These are phyloP conservation scores for Suillus brevipes DNA, from an alignment of 768 basidiomycete genomes.

Conservation along the genomic window DNA sequence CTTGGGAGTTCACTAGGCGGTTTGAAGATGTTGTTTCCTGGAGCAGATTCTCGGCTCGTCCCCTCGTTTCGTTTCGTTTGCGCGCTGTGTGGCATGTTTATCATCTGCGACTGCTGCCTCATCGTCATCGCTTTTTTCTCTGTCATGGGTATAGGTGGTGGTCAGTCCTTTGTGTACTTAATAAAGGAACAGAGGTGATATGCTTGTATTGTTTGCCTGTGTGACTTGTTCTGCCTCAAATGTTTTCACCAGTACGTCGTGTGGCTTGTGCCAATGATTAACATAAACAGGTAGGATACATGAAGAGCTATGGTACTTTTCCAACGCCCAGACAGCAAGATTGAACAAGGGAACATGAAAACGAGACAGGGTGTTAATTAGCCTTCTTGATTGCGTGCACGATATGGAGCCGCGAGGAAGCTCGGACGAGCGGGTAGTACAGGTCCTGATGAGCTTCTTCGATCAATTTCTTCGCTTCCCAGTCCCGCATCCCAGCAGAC, in stretches of 20 bases:
- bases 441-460: slow-evolving; percentile 65
- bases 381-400: slow-evolving; percentile 49
- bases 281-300: slow-evolving; percentile 44
- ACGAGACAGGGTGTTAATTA: background rate
- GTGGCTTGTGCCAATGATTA: slow-evolving; percentile 31
- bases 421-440: slow-evolving; percentile 55
- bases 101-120: slow-evolving; percentile 40
- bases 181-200: slow-evolving; percentile 58
- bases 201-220: slow-evolving; percentile 40
- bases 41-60: slow-evolving; percentile 49
- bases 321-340: slow-evolving; percentile 16
- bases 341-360: background rate
- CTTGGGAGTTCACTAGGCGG: slow-evolving; percentile 8
- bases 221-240: slow-evolving; percentile 31
- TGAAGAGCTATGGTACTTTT: slow-evolving; percentile 28
- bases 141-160: slow-evolving; percentile 47
- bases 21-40: slow-evolving; percentile 25
- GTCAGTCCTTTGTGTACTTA: slow-evolving; percentile 56
- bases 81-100: slow-evolving; percentile 36
- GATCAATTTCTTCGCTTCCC: slow-evolving; percentile 56
- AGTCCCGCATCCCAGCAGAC: slow-evolving; percentile 50
- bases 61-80: slow-evolving; percentile 48
- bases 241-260: slow-evolving; percentile 13
- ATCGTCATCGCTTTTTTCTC: slow-evolving; percentile 36
- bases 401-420: slow-evolving; percentile 57